Evolutionary conservation across 352 stramenopile genomes (phyloP), one percentile per base, ranked within the genome.

Genomic region (Phytophthora sansomeana): DNA sequence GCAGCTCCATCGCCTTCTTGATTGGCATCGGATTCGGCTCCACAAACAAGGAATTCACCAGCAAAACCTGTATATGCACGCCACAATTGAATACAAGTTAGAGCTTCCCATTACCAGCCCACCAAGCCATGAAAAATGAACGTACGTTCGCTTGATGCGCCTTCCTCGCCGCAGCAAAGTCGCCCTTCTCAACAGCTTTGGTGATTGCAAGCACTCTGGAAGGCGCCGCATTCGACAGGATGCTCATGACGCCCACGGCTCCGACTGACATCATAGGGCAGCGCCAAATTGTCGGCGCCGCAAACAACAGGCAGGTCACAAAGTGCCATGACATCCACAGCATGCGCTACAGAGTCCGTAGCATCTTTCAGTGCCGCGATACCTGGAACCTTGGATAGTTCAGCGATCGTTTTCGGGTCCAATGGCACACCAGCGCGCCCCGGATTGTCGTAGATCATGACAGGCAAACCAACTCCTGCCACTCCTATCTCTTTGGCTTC

Each of bases 321-420:
- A 3, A 91, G 70, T 30, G 83, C 80, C 29, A 87, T 86, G 41
- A 96, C 93, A 63, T 93, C 87, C 17, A 84, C 87, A 21, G 87
- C 84, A 58, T 91, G 83, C 44, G 95, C 88, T 30, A 97, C 73
- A 19, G 85, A 93, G 9, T 94, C 93, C 0, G 96, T 99, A 6
- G 97, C 96, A 72, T 99, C 97, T 78, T 99, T 99, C 63, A 99
- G 82, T 28, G 94, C 97, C 26, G 98, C 85, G 69, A 99, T 98
- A 41, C 91, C 88, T 6, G 95, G 89, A 63, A 99, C 83, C 75
- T 96, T 91, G 8, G 90, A 77, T 35, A 97, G 67, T 41, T 97
- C 78, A 0, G 79, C 92, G 63, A 99, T 95, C 36, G 91, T 98
- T 67, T 98, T 91, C 21, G 96, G 93, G 19, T 85, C 77, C 51